These are phyloP conservation scores for Scutellaria minor DNA, from an alignment of 257 asterid species.

Conservation along the genomic window DNA sequence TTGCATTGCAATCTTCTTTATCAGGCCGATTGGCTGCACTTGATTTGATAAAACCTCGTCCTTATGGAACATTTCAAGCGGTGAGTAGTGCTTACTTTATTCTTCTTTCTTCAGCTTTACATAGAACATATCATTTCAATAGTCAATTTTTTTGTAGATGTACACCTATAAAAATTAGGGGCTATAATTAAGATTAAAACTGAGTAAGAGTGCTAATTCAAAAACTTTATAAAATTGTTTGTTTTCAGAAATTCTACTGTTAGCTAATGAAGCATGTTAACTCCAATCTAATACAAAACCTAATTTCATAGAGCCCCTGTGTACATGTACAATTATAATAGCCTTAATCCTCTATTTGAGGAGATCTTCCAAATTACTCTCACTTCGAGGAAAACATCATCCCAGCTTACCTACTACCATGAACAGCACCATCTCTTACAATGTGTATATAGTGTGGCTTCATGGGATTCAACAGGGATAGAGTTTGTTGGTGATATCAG, in stretches of 20 bases:
- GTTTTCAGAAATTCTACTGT: too few species aligned
- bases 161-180: not conserved
- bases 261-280: not conserved
- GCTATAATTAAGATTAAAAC: not conserved
- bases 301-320: not conserved
- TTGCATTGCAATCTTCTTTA: slow-evolving; percentile 49
- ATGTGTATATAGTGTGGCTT: too few species aligned
- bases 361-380: not conserved
- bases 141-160: not conserved
- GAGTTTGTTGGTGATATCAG: slow-evolving; percentile 2
- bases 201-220: too few species aligned
- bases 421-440: too few species aligned
- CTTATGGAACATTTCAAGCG: slow-evolving; percentile 86
- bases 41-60: slow-evolving; percentile 72
- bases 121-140: slow-evolving; percentile 20
- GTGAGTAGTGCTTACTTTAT: slow-evolving; percentile 49
- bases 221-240: too few species aligned
- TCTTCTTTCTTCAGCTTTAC: slow-evolving; percentile 30
- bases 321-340: not conserved
- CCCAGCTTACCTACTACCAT: not conserved
- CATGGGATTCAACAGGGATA: not conserved
- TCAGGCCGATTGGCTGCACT: slow-evolving; percentile 58
- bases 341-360: not conserved
- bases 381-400: not conserved
- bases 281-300: not conserved